Base-by-base conservation (phyloP, 2,329 filamentous ascomycete genomes). In the Fusarium sp. region DNA sequence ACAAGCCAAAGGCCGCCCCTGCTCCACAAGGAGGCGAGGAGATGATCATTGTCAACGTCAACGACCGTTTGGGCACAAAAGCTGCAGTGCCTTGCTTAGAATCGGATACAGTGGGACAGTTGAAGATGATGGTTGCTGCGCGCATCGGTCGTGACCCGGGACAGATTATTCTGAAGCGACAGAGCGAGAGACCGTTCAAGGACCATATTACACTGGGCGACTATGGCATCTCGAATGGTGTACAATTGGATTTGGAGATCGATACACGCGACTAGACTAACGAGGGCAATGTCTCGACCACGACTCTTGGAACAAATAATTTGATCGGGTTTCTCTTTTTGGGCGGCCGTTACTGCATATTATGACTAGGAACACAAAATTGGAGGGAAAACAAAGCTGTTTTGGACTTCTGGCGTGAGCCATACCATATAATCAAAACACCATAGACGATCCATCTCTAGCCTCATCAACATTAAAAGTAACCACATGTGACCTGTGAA, bases 21-120 rank as follows among this genome's bases (percentile, higher is more conserved):
- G 63, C 78, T 76, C 47, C 60, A 3, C 68, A 67, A 11, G 38
- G 80, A 6, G 78, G 83, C 7, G 91, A 96, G 75, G 90, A 93
- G 56, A 96, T 97, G 91, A 97, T 98, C 70, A 88, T 97, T 50
- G 94, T 98, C 19, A 89, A 95, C 74, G 89, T 98, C 75, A 98
- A 98, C 77, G 95, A 98, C 79, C 88, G 95, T n/a, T 83, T 98
- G 34, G 95, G 95, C 14, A 97, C 95, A n/a, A 97, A 97, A 75
- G 93, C 94, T 17, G 91, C 92, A 51, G 96, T 98, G 67, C 95
- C 95, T 0, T 97, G 94, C 77, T 83, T 97, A 57, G 89, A 92
- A 1, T 91, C 89, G 4, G 95, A 98, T 80, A 90, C 89, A 9
- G 90, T 97, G 68, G 90, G 90, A 67, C 86, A 94, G 62, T 93